These are phyloP conservation scores for Chytriomyces confervae DNA, from an alignment of 192 early-diverging fungal genomes.

Conservation along the genomic window DNA sequence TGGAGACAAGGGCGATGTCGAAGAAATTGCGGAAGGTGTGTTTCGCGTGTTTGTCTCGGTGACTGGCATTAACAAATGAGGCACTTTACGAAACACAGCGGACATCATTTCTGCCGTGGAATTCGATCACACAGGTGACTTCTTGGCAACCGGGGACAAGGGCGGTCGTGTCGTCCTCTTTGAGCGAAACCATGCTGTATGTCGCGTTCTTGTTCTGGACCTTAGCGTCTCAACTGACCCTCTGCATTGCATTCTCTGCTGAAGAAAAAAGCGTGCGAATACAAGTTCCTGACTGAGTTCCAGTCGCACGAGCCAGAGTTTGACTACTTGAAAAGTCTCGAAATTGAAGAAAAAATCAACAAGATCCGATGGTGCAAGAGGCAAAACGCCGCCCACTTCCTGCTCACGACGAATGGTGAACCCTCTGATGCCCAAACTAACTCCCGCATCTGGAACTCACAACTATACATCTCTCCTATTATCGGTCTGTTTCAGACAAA, in stretches of 20 bases:
- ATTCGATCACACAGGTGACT: conserved; percentile 97
- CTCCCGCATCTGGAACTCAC: background rate
- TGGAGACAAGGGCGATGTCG: conserved; percentile 98
- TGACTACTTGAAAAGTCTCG: conserved; percentile 98
- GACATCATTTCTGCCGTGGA: conserved; percentile 99
- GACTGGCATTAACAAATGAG: background rate
- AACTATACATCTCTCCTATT: background rate
- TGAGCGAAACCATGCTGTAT: conserved; percentile 95
- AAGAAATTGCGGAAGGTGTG: conserved; percentile 98
- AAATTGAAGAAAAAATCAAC: conserved; percentile 99
- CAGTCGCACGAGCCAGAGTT: conserved; percentile 99
- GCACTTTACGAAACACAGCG: conserved; percentile 61
- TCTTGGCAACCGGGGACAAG: conserved; percentile 96
- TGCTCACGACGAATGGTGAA: conserved; percentile 94
- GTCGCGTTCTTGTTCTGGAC: conserved; percentile 38
- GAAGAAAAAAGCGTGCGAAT: conserved; percentile 99
- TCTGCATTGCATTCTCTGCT: background rate
- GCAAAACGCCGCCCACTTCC: conserved; percentile 94
- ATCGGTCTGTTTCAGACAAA: conserved; percentile 72
- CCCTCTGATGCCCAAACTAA: background rate
- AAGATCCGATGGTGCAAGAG: conserved; percentile 98
- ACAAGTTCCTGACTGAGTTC: conserved; percentile 99
- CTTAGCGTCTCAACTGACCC: background rate
- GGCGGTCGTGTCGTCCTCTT: conserved; percentile 98
- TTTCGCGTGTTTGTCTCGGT: background rate